Evolutionary conservation across 2,329 filamentous ascomycete genomes (phyloP), one percentile per base, ranked within the genome.

Genomic region (Zymoseptoria ardabiliae): DNA sequence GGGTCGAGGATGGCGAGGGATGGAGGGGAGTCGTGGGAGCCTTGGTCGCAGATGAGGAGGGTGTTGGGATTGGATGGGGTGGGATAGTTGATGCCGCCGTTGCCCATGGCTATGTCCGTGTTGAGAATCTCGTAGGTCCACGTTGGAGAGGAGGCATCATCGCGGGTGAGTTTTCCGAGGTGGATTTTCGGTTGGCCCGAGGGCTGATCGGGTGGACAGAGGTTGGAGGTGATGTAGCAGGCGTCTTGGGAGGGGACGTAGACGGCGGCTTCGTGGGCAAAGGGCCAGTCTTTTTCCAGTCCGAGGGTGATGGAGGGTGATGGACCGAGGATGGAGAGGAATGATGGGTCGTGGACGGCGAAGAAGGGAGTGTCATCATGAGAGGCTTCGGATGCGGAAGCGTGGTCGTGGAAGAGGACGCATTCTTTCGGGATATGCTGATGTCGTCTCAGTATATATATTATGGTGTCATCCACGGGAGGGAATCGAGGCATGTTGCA

Each of bases 71-170:
- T 41, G 13, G 35, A 41, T 41, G 35, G 35, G 17, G 35, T 41
- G 49, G 62, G 63, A 68, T 78, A 78, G 58, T 81, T 81, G 45
- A 80, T 74, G 6, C 77, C 79, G 20, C 79, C 79, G 54, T 82
- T 82, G 6, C 74, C 76, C 77, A 81, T 79, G 2, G 69, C 68
- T 0, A 79, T 70, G 2, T 68, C 65, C 0, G 67, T 69, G 0
- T 66, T 61, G 11, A 79, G 69, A 50, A 63, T 58, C 22, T 70
- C 66, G 59, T 79, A 58, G 77, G 79, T n/a, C 74, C 76, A 77
- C 78, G 76, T n/a, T 65, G 70, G 4, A 25, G 62, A 49, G 25
- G 54, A 49, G 3, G 49, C 10, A 5, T 62, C 10, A 5, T 62
- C 30, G 51, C 68, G 64, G 23, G 49, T 64, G 23, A 67, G 56